Evolutionary conservation across 83 land plant genomes (phyloP).

Genomic region (Isoetes engelmannii): DNA sequence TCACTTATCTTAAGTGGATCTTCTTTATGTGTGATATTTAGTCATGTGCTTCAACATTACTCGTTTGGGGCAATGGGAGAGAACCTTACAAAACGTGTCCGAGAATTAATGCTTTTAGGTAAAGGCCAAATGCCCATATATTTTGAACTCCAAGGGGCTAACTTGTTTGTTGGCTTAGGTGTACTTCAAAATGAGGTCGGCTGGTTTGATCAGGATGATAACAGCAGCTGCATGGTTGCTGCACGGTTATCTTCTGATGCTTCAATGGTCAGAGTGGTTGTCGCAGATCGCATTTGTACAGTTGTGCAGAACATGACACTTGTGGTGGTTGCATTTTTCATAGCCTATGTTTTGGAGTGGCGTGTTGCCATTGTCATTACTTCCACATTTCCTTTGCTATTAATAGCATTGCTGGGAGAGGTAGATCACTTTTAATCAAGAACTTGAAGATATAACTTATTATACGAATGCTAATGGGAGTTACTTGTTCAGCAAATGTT

Average conservation of each 20-base stretch:
- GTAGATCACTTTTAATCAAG: slow-evolving; percentile 4
- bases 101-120: slow-evolving; percentile 34
- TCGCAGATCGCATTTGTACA: slow-evolving; percentile 26
- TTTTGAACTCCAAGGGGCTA: not conserved
- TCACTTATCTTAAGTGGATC: slow-evolving; percentile 22
- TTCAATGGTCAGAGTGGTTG: slow-evolving; percentile 16
- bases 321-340: slow-evolving; percentile 10
- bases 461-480: not conserved
- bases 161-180: slow-evolving; percentile 2
- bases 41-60: slow-evolving; percentile 32
- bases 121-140: not conserved
- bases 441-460: not conserved
- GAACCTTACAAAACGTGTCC: slow-evolving; percentile 32
- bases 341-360: slow-evolving; percentile 25
- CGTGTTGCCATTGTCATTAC: slow-evolving; percentile 23
- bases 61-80: slow-evolving; percentile 35
- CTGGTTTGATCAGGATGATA: slow-evolving; percentile 32
- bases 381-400: slow-evolving; percentile 27
- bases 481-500: slow-evolving; percentile 12
- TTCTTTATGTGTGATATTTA: slow-evolving; percentile 5
- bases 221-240: slow-evolving; percentile 24
- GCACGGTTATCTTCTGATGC: slow-evolving; percentile 27
- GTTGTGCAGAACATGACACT: slow-evolving; percentile 21
- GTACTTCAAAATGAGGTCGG: slow-evolving; percentile 25
- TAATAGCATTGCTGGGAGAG: slow-evolving; percentile 26